A percentile compares a stretch with the other conserved stretches of the same genome.
These are phyloP conservation scores for Geotrichum aggregatum DNA, from an alignment of 1,139 yeast species.

Conservation along the genomic window DNA sequence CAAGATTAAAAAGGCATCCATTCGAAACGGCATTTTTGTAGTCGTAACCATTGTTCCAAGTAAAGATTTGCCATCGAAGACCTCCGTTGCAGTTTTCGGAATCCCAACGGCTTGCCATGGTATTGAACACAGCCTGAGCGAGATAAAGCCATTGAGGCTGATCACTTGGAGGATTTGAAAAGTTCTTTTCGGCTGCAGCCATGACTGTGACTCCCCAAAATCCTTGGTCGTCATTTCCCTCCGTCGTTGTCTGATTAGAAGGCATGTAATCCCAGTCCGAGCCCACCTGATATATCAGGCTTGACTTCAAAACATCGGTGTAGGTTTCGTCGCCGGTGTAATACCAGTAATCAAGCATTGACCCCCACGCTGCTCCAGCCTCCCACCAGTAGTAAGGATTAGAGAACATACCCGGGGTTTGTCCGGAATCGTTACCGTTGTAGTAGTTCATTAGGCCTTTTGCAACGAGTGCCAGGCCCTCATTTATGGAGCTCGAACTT, in stretches of 20 bases:
- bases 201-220: slow-evolving; percentile 85
- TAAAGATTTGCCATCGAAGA: slow-evolving; percentile 91
- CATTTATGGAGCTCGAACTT: slow-evolving; percentile 29
- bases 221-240: slow-evolving; percentile 91
- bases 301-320: slow-evolving; percentile 51
- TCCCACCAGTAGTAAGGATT: slow-evolving; percentile 92
- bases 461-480: slow-evolving; percentile 53
- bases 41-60: slow-evolving; percentile 91
- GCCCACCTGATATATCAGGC: slow-evolving; percentile 65
- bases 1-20: slow-evolving; percentile 84
- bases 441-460: slow-evolving; percentile 70
- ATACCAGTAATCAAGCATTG: slow-evolving; percentile 62
- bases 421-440: slow-evolving; percentile 49
- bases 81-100: slow-evolving; percentile 72
- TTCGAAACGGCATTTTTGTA: slow-evolving; percentile 88
- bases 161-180: slow-evolving; percentile 54
- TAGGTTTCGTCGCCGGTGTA: slow-evolving; percentile 61
- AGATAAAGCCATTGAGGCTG: slow-evolving; percentile 64
- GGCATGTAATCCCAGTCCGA: slow-evolving; percentile 70
- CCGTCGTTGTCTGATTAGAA: slow-evolving; percentile 65
- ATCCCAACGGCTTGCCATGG: slow-evolving; percentile 91
- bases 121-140: slow-evolving; percentile 79
- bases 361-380: slow-evolving; percentile 88
- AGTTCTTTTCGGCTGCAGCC: slow-evolving; percentile 79
- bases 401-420: slow-evolving; percentile 72